Conservation (phyloP, 306 rosid genomes). For the Carpinus viminea region DNA sequence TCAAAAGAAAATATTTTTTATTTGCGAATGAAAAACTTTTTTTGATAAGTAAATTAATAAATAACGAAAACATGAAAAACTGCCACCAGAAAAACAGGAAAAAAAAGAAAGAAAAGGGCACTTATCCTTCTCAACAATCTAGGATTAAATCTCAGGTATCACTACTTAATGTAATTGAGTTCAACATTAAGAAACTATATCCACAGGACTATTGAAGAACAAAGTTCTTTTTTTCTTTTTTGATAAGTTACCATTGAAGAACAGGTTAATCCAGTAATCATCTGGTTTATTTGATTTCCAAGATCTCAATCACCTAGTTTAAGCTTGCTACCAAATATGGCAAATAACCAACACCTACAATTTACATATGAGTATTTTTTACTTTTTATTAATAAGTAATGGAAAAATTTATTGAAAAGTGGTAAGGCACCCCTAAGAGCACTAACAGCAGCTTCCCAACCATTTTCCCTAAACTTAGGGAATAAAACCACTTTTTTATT, state of each 20-base stretch:
- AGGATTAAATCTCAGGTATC: background rate
- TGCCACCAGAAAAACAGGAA: background rate
- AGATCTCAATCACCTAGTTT: constrained; percentile 1
- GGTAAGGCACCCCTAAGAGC: too few species aligned
- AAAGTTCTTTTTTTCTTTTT: too few species aligned
- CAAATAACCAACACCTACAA: background rate
- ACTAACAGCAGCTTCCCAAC: too few species aligned
- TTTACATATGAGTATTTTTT: background rate
- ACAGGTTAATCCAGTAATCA: background rate
- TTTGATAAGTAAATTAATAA: too few species aligned
- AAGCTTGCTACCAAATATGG: background rate
- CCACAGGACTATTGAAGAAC: background rate
- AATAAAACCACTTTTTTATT: too few species aligned
- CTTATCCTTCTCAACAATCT: background rate
- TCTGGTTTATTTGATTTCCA: background rate
- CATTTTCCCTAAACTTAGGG: too few species aligned
- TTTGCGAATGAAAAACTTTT: background rate
- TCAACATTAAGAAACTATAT: background rate
- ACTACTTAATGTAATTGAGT: background rate
- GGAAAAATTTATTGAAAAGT: too few species aligned
- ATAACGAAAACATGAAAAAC: background rate
- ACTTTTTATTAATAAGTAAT: too few species aligned
- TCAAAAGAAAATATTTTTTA: background rate
- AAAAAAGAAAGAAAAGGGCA: background rate
- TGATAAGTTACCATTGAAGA: background rate